Percentiles rank a stretch among this genome's conserved stretches.
Conservation (phyloP, 768 basidiomycete species). For the Scleroderma bovista region DNA sequence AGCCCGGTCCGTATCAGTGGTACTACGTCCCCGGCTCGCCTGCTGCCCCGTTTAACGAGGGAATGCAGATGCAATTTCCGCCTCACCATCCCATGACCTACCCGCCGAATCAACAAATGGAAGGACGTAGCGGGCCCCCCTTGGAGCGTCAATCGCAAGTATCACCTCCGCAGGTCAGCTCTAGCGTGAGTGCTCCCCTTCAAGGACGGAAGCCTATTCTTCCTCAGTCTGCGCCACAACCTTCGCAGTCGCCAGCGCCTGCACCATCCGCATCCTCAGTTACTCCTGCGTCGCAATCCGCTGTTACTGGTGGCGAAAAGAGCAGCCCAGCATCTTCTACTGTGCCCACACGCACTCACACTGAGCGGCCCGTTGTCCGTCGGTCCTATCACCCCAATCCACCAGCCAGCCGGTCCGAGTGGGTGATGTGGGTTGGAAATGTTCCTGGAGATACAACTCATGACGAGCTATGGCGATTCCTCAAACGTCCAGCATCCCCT, state of each 20-base stretch:
- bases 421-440: constrained; percentile 97
- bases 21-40: constrained; percentile 36
- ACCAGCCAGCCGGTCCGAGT: constrained; percentile 73
- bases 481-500: constrained; percentile 38
- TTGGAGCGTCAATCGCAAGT: constrained; percentile 11
- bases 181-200: neutral
- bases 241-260: constrained; percentile 1
- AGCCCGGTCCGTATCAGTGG: constrained; percentile 41
- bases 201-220: neutral
- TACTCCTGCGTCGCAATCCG: constrained; percentile 1
- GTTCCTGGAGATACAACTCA: constrained; percentile 78
- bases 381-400: constrained; percentile 65
- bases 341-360: constrained; percentile 1
- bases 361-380: constrained; percentile 35
- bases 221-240: neutral
- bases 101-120: constrained; percentile 22
- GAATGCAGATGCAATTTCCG: constrained; percentile 26
- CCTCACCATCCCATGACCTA: constrained; percentile 29
- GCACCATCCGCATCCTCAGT: constrained; percentile 1
- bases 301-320: neutral
- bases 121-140: constrained; percentile 12
- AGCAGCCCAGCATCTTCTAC: constrained; percentile 4
- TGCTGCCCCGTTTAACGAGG: constrained; percentile 23
- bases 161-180: constrained; percentile 1
- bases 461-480: constrained; percentile 84